phyloP scores from a whole-genome alignment of 2,329 filamentous ascomycete genomes.

The Elsinoe necatrix region DNA sequence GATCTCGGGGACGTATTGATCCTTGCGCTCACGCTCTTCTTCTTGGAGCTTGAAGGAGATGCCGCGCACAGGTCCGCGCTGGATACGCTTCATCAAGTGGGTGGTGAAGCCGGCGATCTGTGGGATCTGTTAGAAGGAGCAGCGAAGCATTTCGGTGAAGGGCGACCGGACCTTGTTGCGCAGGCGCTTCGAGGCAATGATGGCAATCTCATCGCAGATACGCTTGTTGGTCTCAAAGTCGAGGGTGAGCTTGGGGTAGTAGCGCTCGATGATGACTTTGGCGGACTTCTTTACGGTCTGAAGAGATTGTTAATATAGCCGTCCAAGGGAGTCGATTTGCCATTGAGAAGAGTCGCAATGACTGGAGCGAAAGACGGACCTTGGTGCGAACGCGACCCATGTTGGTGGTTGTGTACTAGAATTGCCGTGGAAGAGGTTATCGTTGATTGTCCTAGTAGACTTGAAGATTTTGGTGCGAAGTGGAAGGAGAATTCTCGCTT shows the following conservation, averaged over 20 bases:
- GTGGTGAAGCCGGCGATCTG: conserved; percentile 98
- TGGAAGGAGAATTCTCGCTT: conserved; percentile 11
- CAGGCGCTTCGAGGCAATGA: conserved; percentile 97
- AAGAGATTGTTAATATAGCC: neutral
- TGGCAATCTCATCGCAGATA: conserved; percentile 99
- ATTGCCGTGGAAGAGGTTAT: conserved; percentile 11
- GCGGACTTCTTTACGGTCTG: conserved; percentile 74
- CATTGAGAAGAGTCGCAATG: neutral
- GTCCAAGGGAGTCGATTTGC: neutral
- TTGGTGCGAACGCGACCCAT: conserved; percentile 52
- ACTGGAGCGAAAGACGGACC: conserved; percentile 15
- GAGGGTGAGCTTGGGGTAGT: conserved; percentile 89
- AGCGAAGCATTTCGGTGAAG: no score
- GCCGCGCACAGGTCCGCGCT: conserved; percentile 96
- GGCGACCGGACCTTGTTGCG: conserved; percentile 77
- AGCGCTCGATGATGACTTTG: conserved; percentile 99
- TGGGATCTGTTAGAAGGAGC: neutral
- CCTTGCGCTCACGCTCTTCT: conserved; percentile 99
- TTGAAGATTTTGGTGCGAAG: conserved; percentile 12
- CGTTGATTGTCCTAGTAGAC: conserved; percentile 11
- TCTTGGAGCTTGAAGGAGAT: conserved; percentile 99
- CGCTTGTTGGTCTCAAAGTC: conserved; percentile 99
- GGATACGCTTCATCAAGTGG: conserved; percentile 97
- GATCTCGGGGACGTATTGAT: conserved; percentile 99
- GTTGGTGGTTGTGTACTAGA: conserved; percentile 29